Evolutionary conservation across 768 basidiomycete genomes (phyloP), one percentile per base, ranked within the genome.

Genomic region (Austroboletus eburneus): DNA sequence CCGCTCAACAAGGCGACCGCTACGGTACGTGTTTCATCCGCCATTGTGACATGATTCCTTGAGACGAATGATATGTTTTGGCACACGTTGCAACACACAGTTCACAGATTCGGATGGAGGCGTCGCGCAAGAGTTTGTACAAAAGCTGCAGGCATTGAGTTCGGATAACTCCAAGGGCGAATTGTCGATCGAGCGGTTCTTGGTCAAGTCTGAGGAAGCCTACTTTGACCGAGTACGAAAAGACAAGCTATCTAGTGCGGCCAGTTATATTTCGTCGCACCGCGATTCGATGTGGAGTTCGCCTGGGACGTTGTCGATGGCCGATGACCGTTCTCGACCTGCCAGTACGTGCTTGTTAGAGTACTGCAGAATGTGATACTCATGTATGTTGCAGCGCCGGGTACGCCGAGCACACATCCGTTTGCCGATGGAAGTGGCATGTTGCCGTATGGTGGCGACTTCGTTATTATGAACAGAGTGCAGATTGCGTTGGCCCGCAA

Each of bases 71-170:
- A n/a, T n/a, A n/a, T n/a, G n/a, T n/a, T n/a, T n/a, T n/a, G n/a
- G n/a, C n/a, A n/a, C n/a, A n/a, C n/a, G n/a, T n/a, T n/a, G n/a
- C n/a, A n/a, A n/a, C 23, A 27, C 43, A 12, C 42, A 92, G 87
- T 96, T 96, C 69, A 95, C 93, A 18, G 93, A 95, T 64, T 76
- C 89, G 1, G 91, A 95, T 63, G 93, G 93, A 29, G 90, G 90
- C 39, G 92, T 96, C 41, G 87, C 91, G 9, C 79, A 85, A 29
- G 84, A 89, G 46, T 96, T 95, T 66, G 88, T 92, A 9, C 81
- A 87, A 57, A 91, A 87, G 64, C 69, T 96, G 33, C 86, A 91
- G 60, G 61, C 62, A 46, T 76, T 95, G 48, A 83, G 78, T 36
- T 74, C 91, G 0, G 87, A 91, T 46, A 96, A 95, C 64, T 93